Evolutionary conservation across 805 yeast genomes (phyloP), one percentile per base, ranked within the genome.

Genomic region (Monosporozyma unispora): DNA sequence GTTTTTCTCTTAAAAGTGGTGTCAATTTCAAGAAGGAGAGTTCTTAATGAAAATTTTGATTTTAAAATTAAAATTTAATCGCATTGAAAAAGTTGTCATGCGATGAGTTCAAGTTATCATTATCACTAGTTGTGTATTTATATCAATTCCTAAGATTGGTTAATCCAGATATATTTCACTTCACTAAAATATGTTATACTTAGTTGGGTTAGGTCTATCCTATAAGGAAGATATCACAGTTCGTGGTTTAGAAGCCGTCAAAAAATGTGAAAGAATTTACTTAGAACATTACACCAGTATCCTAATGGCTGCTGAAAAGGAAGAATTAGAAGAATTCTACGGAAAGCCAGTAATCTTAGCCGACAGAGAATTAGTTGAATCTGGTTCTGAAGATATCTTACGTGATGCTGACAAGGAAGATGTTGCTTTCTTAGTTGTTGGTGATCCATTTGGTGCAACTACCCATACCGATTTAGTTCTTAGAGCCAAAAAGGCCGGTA

Each of bases 391-490:
- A 60, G 75, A 77, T 38, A 93, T 91, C 52, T 72, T 91, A 54
- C 84, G 72, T 19, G 81, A 79, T 52, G 96, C 95, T 1, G 79
- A 84, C 29, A 73, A 69, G 21, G 91, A 84, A 49, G 96, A 93
- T 63, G 77, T 91, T 64, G 98, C 97, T 0, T 89, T 91, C 58
- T 74, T 93, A 54, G 99, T 93, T 19, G 99, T 91, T 25, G 99
- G 99, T 33, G 99, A 91, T 66, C 96, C 91, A 31, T 91, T 88
- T 63, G 99, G 99, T 31, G 99, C 99, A 29, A 91, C 99, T 4
- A 91, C 99, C 0, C 99, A 91, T 70, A 88, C 97, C 0, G 99
- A 93, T 70, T 75, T 91, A 54, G 87, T 90, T 40, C 77, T 91
- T 52, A 76, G 99, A 61, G 98, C 99, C 42, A 79, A 95, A 57